phyloP scores from a whole-genome alignment of 2,329 filamentous ascomycete genomes.

The Diaporthe helianthi region DNA sequence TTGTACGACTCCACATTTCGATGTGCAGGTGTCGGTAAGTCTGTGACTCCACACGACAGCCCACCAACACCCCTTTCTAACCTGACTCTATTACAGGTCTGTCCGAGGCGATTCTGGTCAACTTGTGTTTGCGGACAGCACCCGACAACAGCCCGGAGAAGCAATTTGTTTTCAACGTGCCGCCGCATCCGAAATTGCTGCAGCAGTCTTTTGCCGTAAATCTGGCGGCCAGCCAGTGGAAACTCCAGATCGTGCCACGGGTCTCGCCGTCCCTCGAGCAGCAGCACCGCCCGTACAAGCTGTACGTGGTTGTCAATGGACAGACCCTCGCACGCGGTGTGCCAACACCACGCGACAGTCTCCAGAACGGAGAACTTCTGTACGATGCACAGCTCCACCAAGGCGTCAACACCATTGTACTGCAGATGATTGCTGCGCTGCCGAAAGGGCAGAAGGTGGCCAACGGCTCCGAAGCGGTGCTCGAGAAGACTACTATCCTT shows the following conservation, averaged over 20 bases:
- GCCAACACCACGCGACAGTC: constrained; percentile 61
- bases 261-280: constrained; percentile 68
- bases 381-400: constrained; percentile 77
- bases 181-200: constrained; percentile 68
- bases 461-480: constrained; percentile 70
- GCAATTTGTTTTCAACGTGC: constrained; percentile 68
- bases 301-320: constrained; percentile 76
- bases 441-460: constrained; percentile 63
- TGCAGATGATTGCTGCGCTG: constrained; percentile 78
- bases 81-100: constrained; percentile 49
- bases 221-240: constrained; percentile 70
- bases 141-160: constrained; percentile 68
- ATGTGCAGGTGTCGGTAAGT: constrained; percentile 29
- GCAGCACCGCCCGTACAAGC: constrained; percentile 72
- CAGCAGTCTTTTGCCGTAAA: constrained; percentile 78
- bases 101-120: constrained; percentile 70
- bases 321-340: constrained; percentile 60
- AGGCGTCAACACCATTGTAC: constrained; percentile 79
- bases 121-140: constrained; percentile 72
- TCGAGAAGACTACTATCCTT: constrained; percentile 81
- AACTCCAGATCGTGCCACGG: constrained; percentile 73
- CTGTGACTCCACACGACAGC: background rate
- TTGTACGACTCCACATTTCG: constrained; percentile 34
- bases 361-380: constrained; percentile 65
- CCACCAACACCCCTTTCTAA: constrained; percentile 37